phyloP scores from a whole-genome alignment of 2,329 filamentous ascomycete species.

The Colletotrichum endophyticum region DNA sequence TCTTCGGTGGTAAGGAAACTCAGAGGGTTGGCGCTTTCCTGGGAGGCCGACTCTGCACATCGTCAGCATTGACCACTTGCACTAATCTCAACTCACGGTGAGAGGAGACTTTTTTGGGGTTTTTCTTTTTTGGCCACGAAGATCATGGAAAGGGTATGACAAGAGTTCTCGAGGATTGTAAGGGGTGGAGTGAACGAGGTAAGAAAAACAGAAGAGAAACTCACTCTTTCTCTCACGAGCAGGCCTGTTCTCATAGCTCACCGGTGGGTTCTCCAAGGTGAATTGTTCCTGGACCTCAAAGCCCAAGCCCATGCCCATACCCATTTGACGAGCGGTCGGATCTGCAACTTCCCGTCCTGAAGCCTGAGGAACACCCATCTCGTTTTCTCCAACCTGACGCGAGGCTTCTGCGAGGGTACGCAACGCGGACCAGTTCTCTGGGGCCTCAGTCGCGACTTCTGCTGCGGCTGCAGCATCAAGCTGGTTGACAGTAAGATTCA shows the following conservation, averaged over 20 bases:
- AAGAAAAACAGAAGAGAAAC: constrained; percentile 3
- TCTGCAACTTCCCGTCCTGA: constrained; percentile 22
- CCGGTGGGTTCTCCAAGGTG: constrained; percentile 60
- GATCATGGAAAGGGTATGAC: neutral
- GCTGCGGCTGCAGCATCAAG: constrained; percentile 12
- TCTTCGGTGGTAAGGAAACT: constrained; percentile 46
- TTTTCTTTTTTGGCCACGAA: neutral
- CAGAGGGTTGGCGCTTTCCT: constrained; percentile 13
- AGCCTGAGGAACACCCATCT: constrained; percentile 6
- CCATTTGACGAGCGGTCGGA: constrained; percentile 19
- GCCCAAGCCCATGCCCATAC: constrained; percentile 28
- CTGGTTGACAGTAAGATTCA: constrained; percentile 18
- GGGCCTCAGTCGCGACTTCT: constrained; percentile 25
- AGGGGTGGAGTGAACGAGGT: neutral
- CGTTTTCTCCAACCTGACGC: constrained; percentile 64
- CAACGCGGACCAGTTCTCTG: constrained; percentile 76
- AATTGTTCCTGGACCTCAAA: constrained; percentile 66
- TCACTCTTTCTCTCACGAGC: constrained; percentile 41
- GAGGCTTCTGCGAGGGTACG: constrained; percentile 90
- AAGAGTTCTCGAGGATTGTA: neutral
- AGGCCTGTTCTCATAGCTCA: constrained; percentile 49
- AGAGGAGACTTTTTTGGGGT: neutral
- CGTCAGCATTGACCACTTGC: neutral
- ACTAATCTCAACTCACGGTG: neutral
- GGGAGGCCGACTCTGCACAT: constrained; percentile 17